Evolutionary conservation across 1,284 basidiomycete genomes (phyloP).

Genomic region (Hypsizygus ulmarius): DNA sequence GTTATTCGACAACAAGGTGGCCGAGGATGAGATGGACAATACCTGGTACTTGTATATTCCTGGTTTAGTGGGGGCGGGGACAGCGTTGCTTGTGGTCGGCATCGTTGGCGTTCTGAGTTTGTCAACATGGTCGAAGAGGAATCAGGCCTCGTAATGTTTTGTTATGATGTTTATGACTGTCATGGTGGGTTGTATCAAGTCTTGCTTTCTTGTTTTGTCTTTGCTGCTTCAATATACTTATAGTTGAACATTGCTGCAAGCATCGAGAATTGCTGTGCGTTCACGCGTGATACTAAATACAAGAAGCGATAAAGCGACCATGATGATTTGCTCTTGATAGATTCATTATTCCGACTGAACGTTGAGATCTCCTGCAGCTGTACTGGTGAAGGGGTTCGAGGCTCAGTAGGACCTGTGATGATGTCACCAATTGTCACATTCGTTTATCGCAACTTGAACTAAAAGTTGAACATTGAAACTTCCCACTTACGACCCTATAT

Average conservation of each 20-base stretch:
- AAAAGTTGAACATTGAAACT: too few relatives aligned
- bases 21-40: conserved; percentile 56
- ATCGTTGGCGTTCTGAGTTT: conserved; percentile 72
- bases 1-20: conserved; percentile 42
- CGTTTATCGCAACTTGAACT: too few relatives aligned
- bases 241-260: conserved; percentile 3
- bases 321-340: too few relatives aligned
- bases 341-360: too few relatives aligned
- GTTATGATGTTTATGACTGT: conserved; percentile 9
- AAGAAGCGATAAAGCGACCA: too few relatives aligned
- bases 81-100: conserved; percentile 72
- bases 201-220: conserved; percentile 7
- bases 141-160: conserved; percentile 44
- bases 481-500: not conserved
- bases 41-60: conserved; percentile 78
- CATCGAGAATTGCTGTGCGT: too few relatives aligned
- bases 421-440: too few relatives aligned
- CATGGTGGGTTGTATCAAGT: conserved; percentile 8
- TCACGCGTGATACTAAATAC: too few relatives aligned
- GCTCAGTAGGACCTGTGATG: too few relatives aligned
- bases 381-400: too few relatives aligned
- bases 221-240: not conserved
- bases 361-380: too few relatives aligned
- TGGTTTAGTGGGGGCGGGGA: conserved; percentile 73
- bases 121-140: conserved; percentile 69